A percentile compares a stretch with the other conserved stretches of the same genome.
These are phyloP conservation scores for Amanita jacksonii DNA, from an alignment of 768 basidiomycete genomes.

Conservation along the genomic window DNA sequence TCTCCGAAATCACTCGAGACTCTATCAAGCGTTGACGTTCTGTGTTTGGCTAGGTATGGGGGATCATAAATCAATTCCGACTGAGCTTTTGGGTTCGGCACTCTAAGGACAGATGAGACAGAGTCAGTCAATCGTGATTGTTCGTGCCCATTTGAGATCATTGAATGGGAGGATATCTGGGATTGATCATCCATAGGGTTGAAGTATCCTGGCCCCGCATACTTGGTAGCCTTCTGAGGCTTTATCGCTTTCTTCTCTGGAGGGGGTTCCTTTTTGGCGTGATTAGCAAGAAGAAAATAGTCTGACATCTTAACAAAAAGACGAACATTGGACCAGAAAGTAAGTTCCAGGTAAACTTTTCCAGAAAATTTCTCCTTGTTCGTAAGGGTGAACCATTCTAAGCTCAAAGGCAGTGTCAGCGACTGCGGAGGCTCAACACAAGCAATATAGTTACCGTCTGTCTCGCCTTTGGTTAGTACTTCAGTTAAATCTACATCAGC, in stretches of 20 bases:
- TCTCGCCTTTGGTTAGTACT: slow-evolving; percentile 90
- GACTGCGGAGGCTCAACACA: background rate
- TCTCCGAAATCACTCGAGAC: slow-evolving; percentile 60
- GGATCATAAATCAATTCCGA: slow-evolving; percentile 60
- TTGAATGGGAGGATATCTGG: background rate
- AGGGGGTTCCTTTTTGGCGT: slow-evolving; percentile 55
- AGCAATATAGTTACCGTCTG: slow-evolving; percentile 56
- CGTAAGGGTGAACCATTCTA: slow-evolving; percentile 91
- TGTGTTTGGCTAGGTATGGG: slow-evolving; percentile 53
- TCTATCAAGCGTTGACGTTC: slow-evolving; percentile 36
- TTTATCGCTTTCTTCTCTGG: slow-evolving; percentile 62
- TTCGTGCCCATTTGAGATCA: slow-evolving; percentile 16
- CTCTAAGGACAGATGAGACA: slow-evolving; percentile 49
- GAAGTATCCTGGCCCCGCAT: slow-evolving; percentile 75
- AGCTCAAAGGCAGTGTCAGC: slow-evolving; percentile 7
- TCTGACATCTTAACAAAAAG: slow-evolving; percentile 6
- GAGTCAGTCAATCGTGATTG: slow-evolving; percentile 39
- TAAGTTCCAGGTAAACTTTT: slow-evolving; percentile 92
- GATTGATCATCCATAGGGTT: slow-evolving; percentile 36
- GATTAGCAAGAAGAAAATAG: background rate
- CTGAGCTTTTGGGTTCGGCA: slow-evolving; percentile 51
- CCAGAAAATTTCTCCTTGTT: slow-evolving; percentile 92
- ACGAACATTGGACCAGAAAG: slow-evolving; percentile 91
- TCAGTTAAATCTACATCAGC: slow-evolving; percentile 79
- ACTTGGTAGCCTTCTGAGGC: slow-evolving; percentile 42